A percentile compares a stretch with the other conserved stretches of the same genome.
Conservation (phyloP, 495 filamentous ascomycete genomes). For the Lasiosphaeria miniovina region DNA sequence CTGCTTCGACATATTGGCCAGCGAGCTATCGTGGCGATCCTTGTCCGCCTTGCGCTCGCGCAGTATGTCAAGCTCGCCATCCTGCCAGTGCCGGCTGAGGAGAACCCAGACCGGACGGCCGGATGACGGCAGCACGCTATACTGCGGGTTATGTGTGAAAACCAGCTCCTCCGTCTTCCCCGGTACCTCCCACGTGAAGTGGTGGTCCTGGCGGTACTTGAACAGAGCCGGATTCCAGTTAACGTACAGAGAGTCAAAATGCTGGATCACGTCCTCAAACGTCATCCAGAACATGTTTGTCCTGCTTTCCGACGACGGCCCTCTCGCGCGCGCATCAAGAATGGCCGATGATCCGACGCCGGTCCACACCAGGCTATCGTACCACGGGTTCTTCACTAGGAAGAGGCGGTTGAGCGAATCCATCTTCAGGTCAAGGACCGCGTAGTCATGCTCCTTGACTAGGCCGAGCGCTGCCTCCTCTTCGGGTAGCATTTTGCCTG, state of each 20-base stretch:
- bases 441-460: slow-evolving; percentile 89
- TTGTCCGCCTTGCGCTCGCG: slow-evolving; percentile 27
- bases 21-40: slow-evolving; percentile 20
- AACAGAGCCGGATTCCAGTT: slow-evolving; percentile 97
- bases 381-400: slow-evolving; percentile 95
- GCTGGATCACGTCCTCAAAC: slow-evolving; percentile 75
- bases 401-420: slow-evolving; percentile 56
- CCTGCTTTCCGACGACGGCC: slow-evolving; percentile 19
- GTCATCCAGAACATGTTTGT: slow-evolving; percentile 92
- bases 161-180: slow-evolving; percentile 56
- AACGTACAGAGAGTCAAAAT: slow-evolving; percentile 92
- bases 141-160: slow-evolving; percentile 82
- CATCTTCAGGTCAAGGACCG: slow-evolving; percentile 76
- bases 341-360: slow-evolving; percentile 31
- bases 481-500: slow-evolving; percentile 67
- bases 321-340: slow-evolving; percentile 20
- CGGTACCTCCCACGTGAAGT: slow-evolving; percentile 82
- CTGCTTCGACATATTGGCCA: slow-evolving; percentile 40
- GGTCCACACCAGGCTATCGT: slow-evolving; percentile 69
- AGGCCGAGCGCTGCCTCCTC: slow-evolving; percentile 81
- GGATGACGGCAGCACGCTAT: slow-evolving; percentile 55
- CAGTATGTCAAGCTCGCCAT: slow-evolving; percentile 42
- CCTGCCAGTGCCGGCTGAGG: slow-evolving; percentile 75
- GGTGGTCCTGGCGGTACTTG: slow-evolving; percentile 73
- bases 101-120: slow-evolving; percentile 76